A percentile compares a stretch with the other conserved stretches of the same genome.
These are phyloP conservation scores for Leishmania aethiopica DNA, from an alignment of 208 protist species.

Conservation along the genomic window DNA sequence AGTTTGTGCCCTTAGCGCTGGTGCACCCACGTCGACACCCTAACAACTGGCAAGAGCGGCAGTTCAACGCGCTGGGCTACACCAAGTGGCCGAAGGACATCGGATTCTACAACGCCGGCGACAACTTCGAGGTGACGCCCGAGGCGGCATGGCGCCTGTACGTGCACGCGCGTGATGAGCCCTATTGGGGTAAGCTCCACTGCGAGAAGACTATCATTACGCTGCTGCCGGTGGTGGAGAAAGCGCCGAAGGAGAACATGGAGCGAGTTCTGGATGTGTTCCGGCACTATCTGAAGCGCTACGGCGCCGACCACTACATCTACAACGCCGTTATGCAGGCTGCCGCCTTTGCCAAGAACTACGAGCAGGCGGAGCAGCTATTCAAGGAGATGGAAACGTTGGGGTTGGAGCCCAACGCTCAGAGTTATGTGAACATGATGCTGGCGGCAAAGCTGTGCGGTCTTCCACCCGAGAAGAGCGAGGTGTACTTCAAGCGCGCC, in stretches of 20 bases:
- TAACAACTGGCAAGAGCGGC: slow-evolving; percentile 84
- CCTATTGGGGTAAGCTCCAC: slow-evolving; percentile 80
- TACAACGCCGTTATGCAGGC: slow-evolving; percentile 94
- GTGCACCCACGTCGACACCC: slow-evolving; percentile 84
- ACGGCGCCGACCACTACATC: slow-evolving; percentile 91
- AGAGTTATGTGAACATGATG: slow-evolving; percentile 94
- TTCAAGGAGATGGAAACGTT: slow-evolving; percentile 74
- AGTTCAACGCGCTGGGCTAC: slow-evolving; percentile 86
- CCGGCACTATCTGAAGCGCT: slow-evolving; percentile 85
- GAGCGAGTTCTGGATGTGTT: slow-evolving; percentile 74
- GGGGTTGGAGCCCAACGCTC: slow-evolving; percentile 82
- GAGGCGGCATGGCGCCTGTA: slow-evolving; percentile 81
- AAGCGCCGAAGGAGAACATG: slow-evolving; percentile 71
- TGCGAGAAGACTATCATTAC: slow-evolving; percentile 84
- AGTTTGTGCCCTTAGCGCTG: slow-evolving; percentile 85
- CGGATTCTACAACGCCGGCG: slow-evolving; percentile 91
- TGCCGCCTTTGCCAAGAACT: slow-evolving; percentile 79
- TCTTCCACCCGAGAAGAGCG: slow-evolving; percentile 57
- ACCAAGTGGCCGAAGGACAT: slow-evolving; percentile 91
- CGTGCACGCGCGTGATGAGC: slow-evolving; percentile 60
- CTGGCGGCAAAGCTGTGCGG: slow-evolving; percentile 67
- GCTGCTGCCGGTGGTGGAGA: slow-evolving; percentile 81
- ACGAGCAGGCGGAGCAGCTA: slow-evolving; percentile 62
- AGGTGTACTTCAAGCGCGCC: slow-evolving; percentile 78
- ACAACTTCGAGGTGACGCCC: slow-evolving; percentile 92